Evolutionary conservation across 129 eudicot species (phyloP), one percentile per base, ranked within the genome.

Genomic region (Logfia minima): DNA sequence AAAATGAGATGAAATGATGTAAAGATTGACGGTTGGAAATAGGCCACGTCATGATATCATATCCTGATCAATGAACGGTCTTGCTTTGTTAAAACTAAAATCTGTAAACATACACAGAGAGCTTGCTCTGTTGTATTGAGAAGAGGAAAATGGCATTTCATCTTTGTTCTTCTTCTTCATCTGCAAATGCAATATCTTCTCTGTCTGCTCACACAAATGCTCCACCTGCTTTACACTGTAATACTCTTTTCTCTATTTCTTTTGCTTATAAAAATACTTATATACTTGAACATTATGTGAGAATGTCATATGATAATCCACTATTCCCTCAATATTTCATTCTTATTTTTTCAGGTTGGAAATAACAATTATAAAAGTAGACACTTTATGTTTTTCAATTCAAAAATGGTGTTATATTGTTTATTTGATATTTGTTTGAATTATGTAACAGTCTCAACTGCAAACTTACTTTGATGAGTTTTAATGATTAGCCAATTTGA

Each of bases 121-220:
- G 69, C 39, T 79, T 18, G 31, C 60, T 79, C 56, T 17, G 34
- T 28, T 4, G 41, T 62, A 18, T 55, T 55, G 35, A 22, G 62
- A 76, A 71, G 77, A 75, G 16, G 70, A 65, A 60, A 77, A 88
- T 88, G 93, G 88, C 86, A 45, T 80, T 74, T 70, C 79, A 79
- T 35, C 78, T 79, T 72, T 88, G 86, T 53, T 79, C 85, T 68
- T 65, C 53, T 11, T 45, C 55, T 13, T 48, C 55, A 48, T 48
- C 55, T 48, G 64, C 64, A 59, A 59, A 21, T 74, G 80, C 86
- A 26, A 37, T 85, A 6, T 63, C 82, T 37, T 28, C 67, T 48
- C 71, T 75, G 70, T 52, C 82, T 28, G 7, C 76, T 4, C 74
- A 70, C 64, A 76, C 84, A 53, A 71, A 60, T 13, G n/a, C 75